Evolutionary conservation across 129 eudicot species (phyloP), one percentile per base, ranked within the genome.

Genomic region (Cynara cardunculus): DNA sequence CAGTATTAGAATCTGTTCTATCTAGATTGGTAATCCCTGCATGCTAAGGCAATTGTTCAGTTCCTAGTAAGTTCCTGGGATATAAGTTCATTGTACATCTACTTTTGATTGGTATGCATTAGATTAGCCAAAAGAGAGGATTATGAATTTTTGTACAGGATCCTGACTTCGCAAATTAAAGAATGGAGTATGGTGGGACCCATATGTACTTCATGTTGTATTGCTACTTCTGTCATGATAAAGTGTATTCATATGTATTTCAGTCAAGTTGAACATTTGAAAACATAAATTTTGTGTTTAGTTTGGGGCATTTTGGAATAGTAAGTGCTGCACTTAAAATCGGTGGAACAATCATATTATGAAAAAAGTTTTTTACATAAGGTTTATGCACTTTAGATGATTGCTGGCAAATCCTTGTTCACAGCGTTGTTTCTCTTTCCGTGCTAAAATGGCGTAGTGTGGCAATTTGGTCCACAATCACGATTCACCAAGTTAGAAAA

Each of bases 121-220:
- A 61, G 11, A 61, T 61, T 61, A 61, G 68, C 25, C 11, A 8
- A 61, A 61, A 61, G 68, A 61, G 68, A 61, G 68, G 68, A 61
- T 21, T 19, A 7, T 61, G 25, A 2, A n/a, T 61, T 61, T 56
- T 61, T 22, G 26, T n/a, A 61, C 27, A 61, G 26, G 68, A 61
- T 61, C 19, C 69, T 30, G 79, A 61, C 69, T 59, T 75, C 56
- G 68, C 68, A 21, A 59, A 61, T 61, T 61, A 61, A 61, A 21
- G 68, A 19, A 16, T 16, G 4, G 62, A 61, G 68, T 61, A 61
- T 22, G 25, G 68, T 19, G 68, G 26, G 68, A 61, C 68, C 68
- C 68, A 61, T 22, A 61, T 61, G 68, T 61, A 61, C 68, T 22
- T 61, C 11, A 61, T 61, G 68, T 22, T 61, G 26, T 61, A 61